A percentile compares a stretch with the other conserved stretches of the same genome.
Evolutionary conservation across 169 alveolate genomes (phyloP).

Genomic region (Plasmodium coatneyi): DNA sequence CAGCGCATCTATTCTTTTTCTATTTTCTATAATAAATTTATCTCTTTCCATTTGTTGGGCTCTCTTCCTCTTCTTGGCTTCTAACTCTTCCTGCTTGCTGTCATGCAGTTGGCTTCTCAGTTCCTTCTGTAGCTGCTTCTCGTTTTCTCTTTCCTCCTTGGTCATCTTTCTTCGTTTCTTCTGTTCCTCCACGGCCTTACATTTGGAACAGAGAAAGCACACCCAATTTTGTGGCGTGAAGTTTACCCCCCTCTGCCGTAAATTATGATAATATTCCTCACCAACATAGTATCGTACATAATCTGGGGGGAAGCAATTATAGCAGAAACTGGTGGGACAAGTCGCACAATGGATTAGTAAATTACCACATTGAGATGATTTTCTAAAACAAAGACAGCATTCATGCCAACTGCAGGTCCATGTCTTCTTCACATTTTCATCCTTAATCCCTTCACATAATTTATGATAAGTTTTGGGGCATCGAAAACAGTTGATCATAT

Average conservation of each 20-base stretch:
- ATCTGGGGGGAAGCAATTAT: constrained; percentile 94
- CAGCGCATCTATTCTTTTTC: constrained; percentile 69
- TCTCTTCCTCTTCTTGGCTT: constrained; percentile 75
- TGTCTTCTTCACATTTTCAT: constrained; percentile 81
- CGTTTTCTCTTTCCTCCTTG: constrained; percentile 85
- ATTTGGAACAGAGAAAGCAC: constrained; percentile 90
- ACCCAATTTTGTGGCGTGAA: constrained; percentile 91
- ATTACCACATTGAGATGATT: constrained; percentile 92
- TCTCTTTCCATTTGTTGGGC: constrained; percentile 74
- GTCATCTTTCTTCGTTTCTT: constrained; percentile 89
- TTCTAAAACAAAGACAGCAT: constrained; percentile 91
- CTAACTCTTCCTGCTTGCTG: constrained; percentile 81
- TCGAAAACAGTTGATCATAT: constrained; percentile 87
- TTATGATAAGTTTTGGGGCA: constrained; percentile 94
- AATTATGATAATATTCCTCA: constrained; percentile 89
- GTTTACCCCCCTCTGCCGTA: constrained; percentile 90
- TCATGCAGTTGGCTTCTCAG: constrained; percentile 83
- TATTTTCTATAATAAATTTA: constrained; percentile 69
- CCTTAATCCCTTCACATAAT: constrained; percentile 86
- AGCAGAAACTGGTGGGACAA: constrained; percentile 93
- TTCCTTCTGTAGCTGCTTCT: constrained; percentile 88
- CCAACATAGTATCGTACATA: constrained; percentile 87
- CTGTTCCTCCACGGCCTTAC: constrained; percentile 92
- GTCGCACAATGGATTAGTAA: constrained; percentile 92
- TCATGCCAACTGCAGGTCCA: constrained; percentile 95